These are phyloP conservation scores for Volutella citrinella DNA, from an alignment of 2,329 filamentous ascomycete genomes.

Conservation along the genomic window DNA sequence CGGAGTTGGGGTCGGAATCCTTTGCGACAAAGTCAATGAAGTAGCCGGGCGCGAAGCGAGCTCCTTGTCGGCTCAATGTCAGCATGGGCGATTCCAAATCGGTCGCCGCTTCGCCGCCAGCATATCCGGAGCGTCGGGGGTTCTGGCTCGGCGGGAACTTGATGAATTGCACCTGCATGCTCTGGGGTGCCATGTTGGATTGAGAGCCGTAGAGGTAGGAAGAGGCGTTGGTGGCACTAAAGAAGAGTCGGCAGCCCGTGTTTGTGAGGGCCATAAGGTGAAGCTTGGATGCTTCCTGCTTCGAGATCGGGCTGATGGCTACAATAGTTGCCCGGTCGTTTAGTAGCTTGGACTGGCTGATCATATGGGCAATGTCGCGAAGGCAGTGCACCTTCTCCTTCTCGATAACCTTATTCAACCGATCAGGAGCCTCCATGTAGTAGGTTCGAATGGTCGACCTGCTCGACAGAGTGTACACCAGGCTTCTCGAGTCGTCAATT, in stretches of 20 bases:
- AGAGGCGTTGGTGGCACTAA: slow-evolving; percentile 81
- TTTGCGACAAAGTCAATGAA: slow-evolving; percentile 81
- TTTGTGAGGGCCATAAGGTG: slow-evolving; percentile 88
- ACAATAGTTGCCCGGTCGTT: slow-evolving; percentile 70
- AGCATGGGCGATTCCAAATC: slow-evolving; percentile 49
- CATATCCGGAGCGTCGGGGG: slow-evolving; percentile 28
- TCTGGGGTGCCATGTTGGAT: slow-evolving; percentile 70
- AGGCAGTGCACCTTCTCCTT: slow-evolving; percentile 61
- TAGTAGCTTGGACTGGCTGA: slow-evolving; percentile 69
- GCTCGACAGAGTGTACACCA: slow-evolving; percentile 89
- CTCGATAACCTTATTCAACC: slow-evolving; percentile 62
- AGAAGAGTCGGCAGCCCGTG: slow-evolving; percentile 85
- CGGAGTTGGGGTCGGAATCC: slow-evolving; percentile 56
- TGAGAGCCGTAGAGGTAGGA: slow-evolving; percentile 61
- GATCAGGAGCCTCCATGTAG: slow-evolving; percentile 69
- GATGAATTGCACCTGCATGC: slow-evolving; percentile 97
- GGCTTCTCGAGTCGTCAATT: slow-evolving; percentile 81
- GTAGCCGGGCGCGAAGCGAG: slow-evolving; percentile 79
- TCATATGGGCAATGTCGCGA: slow-evolving; percentile 81
- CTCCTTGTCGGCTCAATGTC: slow-evolving; percentile 48
- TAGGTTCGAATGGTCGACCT: slow-evolving; percentile 88
- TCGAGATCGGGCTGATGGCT: slow-evolving; percentile 80
- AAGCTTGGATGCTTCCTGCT: slow-evolving; percentile 74
- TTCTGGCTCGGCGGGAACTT: slow-evolving; percentile 72
- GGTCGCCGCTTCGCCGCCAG: slow-evolving; percentile 37